phyloP scores from a whole-genome alignment of 176 grass and related monocot species.

The Pontederia crassipes region DNA sequence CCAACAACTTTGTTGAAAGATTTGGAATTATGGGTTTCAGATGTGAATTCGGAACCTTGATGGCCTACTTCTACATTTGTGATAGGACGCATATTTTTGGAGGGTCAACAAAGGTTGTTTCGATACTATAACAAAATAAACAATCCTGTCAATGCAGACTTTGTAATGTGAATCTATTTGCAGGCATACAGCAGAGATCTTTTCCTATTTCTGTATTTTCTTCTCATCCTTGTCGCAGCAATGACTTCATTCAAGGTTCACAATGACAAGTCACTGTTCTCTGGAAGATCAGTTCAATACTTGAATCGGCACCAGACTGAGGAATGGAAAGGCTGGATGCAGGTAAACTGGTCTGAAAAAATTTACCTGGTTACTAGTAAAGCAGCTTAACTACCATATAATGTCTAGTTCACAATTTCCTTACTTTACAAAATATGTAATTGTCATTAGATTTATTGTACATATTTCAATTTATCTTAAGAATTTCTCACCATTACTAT shows the following conservation, averaged over 20 bases:
- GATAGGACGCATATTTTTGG: constrained; percentile 81
- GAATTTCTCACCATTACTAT: too few species aligned
- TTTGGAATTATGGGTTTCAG: constrained; percentile 22
- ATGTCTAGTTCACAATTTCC: too few species aligned
- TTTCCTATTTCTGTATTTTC: constrained; percentile 24
- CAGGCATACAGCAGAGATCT: constrained; percentile 22
- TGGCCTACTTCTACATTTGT: constrained; percentile 79
- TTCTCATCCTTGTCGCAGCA: constrained; percentile 26
- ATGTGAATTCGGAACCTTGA: constrained; percentile 51
- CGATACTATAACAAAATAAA: constrained; percentile 6
- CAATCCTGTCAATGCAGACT: neutral
- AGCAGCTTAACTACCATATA: too few species aligned
- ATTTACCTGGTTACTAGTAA: too few species aligned
- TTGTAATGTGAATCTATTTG: neutral
- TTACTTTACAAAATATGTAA: too few species aligned
- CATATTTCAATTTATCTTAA: too few species aligned
- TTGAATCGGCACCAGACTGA: constrained; percentile 27
- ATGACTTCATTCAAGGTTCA: constrained; percentile 22
- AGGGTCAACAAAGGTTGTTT: constrained; percentile 60
- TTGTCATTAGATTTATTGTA: too few species aligned
- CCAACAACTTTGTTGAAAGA: neutral
- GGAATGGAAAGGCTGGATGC: constrained; percentile 33
- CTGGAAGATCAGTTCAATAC: constrained; percentile 6
- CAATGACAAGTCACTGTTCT: constrained; percentile 8
- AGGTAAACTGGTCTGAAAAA: constrained; percentile 1